Evolutionary conservation across 2,329 filamentous ascomycete species (phyloP).

Genomic region (Escovopsis sp.): DNA sequence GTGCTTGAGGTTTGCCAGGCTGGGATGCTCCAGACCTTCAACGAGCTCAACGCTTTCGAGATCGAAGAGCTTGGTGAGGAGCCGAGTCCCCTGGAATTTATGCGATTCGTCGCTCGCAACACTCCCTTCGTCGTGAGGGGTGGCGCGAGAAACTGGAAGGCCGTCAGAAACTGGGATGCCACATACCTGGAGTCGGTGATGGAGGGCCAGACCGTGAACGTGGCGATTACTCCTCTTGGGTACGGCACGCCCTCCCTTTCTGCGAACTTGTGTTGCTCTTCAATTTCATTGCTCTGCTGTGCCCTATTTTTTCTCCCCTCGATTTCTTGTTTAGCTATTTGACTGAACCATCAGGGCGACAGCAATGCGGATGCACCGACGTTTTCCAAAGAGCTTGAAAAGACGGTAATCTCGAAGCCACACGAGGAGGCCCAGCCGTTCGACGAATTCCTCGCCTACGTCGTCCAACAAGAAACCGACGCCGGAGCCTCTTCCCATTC

Average conservation of each 20-base stretch:
- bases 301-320: too few species aligned
- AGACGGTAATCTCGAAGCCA: slow-evolving; percentile 53
- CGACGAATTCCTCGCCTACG: slow-evolving; percentile 42
- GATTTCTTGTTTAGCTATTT: background rate
- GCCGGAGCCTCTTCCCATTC: slow-evolving; percentile 12
- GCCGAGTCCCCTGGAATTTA: slow-evolving; percentile 65
- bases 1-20: slow-evolving; percentile 11
- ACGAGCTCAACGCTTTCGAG: slow-evolving; percentile 50
- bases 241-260: slow-evolving; percentile 20
- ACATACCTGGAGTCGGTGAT: slow-evolving; percentile 43
- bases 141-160: slow-evolving; percentile 48
- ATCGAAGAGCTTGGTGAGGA: slow-evolving; percentile 48
- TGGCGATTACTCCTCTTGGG: slow-evolving; percentile 64
- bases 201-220: slow-evolving; percentile 46
- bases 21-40: slow-evolving; percentile 51
- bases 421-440: slow-evolving; percentile 53
- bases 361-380: slow-evolving; percentile 26
- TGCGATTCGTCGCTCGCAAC: slow-evolving; percentile 61
- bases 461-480: slow-evolving; percentile 41
- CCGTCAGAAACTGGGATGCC: slow-evolving; percentile 47
- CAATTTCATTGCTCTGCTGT: background rate
- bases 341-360: background rate
- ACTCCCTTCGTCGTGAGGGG: slow-evolving; percentile 57
- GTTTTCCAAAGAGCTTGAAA: slow-evolving; percentile 10
- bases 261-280: background rate